Conservation (phyloP, 257 asterid genomes). For the Lycium ferocissimum region DNA sequence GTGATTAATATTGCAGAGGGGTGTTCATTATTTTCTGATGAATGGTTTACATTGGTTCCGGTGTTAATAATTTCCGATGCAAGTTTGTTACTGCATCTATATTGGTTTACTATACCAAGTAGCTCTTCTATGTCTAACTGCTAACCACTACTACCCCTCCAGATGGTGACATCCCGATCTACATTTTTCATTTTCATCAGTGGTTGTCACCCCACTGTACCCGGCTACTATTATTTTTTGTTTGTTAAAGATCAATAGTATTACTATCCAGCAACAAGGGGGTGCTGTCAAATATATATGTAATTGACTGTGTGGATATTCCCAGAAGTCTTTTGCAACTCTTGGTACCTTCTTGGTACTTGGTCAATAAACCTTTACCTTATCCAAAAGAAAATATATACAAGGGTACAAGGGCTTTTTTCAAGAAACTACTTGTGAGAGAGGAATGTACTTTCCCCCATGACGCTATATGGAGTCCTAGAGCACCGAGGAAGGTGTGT, state of each 20-base stretch:
- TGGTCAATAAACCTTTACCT: no score
- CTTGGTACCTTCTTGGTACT: no score
- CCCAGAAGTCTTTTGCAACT: no score
- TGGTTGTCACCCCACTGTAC: background rate
- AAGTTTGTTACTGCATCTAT: background rate
- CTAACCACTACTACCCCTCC: background rate
- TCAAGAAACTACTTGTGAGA: no score
- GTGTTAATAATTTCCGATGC: background rate
- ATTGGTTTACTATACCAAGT: background rate
- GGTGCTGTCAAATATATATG: background rate
- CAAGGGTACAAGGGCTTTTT: no score
- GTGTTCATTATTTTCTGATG: background rate
- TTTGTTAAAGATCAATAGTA: background rate
- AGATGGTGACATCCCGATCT: background rate
- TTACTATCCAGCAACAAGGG: background rate
- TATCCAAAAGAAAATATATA: background rate
- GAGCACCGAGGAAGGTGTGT: no score
- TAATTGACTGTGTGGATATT: no score
- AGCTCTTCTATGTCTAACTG: background rate
- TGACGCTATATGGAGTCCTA: no score
- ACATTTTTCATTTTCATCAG: background rate
- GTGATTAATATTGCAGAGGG: background rate
- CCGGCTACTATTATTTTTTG: background rate
- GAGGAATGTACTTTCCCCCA: no score
- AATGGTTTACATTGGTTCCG: background rate